Percentiles rank a stretch among this genome's conserved stretches.
These are phyloP conservation scores for Rhodosporidiobolus odoratus DNA, from an alignment of 768 basidiomycete genomes.

Conservation along the genomic window DNA sequence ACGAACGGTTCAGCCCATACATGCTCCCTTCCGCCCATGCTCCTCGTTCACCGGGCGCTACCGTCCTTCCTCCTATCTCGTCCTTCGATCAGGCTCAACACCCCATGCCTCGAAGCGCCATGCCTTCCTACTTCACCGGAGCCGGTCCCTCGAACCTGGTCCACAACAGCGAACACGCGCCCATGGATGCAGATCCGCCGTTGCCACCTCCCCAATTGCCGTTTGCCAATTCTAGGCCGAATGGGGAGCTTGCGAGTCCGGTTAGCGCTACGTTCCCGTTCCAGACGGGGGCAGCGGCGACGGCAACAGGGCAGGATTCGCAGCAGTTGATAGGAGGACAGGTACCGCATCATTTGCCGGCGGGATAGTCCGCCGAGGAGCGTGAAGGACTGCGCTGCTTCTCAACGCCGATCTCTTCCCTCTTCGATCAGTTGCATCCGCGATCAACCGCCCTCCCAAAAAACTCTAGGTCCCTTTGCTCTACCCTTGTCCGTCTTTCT, in stretches of 20 bases:
- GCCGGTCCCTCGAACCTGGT: no score
- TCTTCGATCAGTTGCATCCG: no score
- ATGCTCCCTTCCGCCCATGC: conserved; percentile 3
- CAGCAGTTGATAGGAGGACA: not conserved
- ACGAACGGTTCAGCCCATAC: conserved; percentile 26
- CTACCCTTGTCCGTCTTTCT: no score
- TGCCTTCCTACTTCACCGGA: conserved; percentile 33
- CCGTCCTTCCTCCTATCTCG: conserved; percentile 32
- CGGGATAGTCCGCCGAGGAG: no score
- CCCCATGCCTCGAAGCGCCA: no score
- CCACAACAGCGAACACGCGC: not conserved
- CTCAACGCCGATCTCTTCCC: no score
- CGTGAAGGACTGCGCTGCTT: no score
- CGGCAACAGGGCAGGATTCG: not conserved
- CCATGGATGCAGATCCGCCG: conserved; percentile 8
- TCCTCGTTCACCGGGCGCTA: conserved; percentile 21
- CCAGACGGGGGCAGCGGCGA: not conserved
- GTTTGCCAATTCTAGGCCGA: not conserved
- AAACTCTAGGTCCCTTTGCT: no score
- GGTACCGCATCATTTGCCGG: not conserved
- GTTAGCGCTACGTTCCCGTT: conserved; percentile 3
- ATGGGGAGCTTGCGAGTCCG: not conserved
- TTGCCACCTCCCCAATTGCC: not conserved
- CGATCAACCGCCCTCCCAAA: no score
- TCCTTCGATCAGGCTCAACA: conserved; percentile 34